These are phyloP conservation scores for Populus hybrid DNA, from an alignment of 441 rosid genomes.

Conservation along the genomic window DNA sequence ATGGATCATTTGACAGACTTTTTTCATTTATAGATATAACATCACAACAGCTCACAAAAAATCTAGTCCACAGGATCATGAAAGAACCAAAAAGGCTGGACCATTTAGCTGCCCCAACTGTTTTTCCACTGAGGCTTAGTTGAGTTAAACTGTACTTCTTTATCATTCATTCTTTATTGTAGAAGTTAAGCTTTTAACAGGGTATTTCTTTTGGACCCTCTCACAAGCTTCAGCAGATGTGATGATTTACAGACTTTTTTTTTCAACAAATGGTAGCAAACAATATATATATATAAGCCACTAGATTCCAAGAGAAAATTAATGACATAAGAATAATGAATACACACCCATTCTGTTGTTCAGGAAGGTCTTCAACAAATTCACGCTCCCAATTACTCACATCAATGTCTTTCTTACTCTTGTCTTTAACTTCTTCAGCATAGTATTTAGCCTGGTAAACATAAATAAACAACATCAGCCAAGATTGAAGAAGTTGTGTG, in stretches of 20 bases:
- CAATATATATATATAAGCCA: neutral
- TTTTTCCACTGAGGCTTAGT: neutral
- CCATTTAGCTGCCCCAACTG: neutral
- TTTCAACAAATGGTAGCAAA: neutral
- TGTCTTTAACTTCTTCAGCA: conserved; percentile 80
- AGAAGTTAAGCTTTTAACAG: neutral
- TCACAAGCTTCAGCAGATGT: neutral
- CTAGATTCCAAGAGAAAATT: neutral
- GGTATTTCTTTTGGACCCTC: neutral
- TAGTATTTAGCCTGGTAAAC: conserved; percentile 64
- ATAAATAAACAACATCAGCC: conserved; percentile 19
- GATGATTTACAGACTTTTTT: neutral
- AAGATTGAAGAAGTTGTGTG: conserved; percentile 9
- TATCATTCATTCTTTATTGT: neutral
- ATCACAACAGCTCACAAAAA: neutral
- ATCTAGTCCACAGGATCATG: neutral
- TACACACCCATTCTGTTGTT: conserved; percentile 68
- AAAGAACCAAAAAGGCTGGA: neutral
- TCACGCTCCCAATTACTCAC: conserved; percentile 63
- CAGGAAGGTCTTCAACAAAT: conserved; percentile 67
- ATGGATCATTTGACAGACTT: neutral
- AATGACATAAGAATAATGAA: neutral
- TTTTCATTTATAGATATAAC: neutral
- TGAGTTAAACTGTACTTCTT: neutral
- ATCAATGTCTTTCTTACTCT: conserved; percentile 54